Evolutionary conservation across 106 monocot species (phyloP).

Genomic region (Allium fistulosum): DNA sequence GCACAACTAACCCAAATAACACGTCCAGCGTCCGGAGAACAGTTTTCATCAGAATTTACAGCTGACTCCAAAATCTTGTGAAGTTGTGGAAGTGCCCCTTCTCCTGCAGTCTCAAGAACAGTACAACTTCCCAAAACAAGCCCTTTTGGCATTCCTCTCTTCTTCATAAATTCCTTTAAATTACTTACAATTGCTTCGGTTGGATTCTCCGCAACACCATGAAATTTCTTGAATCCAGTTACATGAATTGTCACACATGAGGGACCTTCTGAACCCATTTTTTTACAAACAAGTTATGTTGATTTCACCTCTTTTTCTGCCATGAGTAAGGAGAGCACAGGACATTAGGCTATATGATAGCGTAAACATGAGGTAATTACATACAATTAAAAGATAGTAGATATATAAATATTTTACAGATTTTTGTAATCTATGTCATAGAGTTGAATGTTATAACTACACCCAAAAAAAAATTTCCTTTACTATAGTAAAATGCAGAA

Average conservation of each 20-base stretch:
- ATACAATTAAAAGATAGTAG: too few relatives aligned
- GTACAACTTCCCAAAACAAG: slow-evolving; percentile 71
- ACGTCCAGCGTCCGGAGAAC: slow-evolving; percentile 21
- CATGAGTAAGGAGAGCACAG: neutral
- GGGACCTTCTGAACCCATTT: slow-evolving; percentile 94
- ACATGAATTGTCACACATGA: slow-evolving; percentile 68
- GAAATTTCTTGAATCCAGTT: slow-evolving; percentile 93
- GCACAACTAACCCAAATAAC: slow-evolving; percentile 54
- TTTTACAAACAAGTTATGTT: neutral
- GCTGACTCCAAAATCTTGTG: slow-evolving; percentile 58
- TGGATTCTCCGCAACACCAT: slow-evolving; percentile 90
- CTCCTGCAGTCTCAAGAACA: slow-evolving; percentile 86
- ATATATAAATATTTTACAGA: too few relatives aligned
- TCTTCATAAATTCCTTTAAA: slow-evolving; percentile 59
- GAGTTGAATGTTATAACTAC: too few relatives aligned
- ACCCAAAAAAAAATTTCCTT: too few relatives aligned
- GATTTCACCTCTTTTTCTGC: neutral
- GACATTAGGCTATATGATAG: neutral
- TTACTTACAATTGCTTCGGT: slow-evolving; percentile 82
- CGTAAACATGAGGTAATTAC: neutral
- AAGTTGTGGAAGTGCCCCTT: slow-evolving; percentile 57
- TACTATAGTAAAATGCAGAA: too few relatives aligned
- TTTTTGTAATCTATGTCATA: too few relatives aligned
- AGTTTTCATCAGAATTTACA: slow-evolving; percentile 18
- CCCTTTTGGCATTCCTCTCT: slow-evolving; percentile 66